Base-by-base conservation (phyloP, 441 rosid genomes). In the Eutrema salsugineum region DNA sequence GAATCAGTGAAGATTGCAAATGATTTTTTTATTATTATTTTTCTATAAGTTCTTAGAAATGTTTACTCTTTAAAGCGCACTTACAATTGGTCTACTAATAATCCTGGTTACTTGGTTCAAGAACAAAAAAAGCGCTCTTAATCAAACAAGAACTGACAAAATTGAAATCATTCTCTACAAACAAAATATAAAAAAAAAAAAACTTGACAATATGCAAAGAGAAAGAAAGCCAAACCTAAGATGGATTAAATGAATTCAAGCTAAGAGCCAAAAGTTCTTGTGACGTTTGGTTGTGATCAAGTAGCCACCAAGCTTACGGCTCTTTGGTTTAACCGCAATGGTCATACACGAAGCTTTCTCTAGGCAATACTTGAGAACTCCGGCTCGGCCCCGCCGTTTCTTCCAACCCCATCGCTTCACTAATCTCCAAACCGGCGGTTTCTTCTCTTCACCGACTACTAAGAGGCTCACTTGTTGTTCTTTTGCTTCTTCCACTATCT, bases 221-320 rank as follows among this genome's bases (percentile, higher is more conserved):
- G 38, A 16, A 27, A 51, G 12, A 16, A 17, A 36, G 30, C 3
- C 24, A n/a, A n/a, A n/a, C 24, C 24, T 58, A n/a, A 14, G 42
- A 8, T 62, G 27, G 62, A 28, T 36, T 8, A 3, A 28, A 15
- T 6, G 7, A 3, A 19, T 20, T 78, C 66, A 88, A 69, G 97
- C 97, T 71, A 94, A 83, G 69, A 91, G 95, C 99, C 97, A 91
- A 83, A 94, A 94, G 75, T 94, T 97, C 70, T 83, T 94, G 78
- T 91, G 99, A 49, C 97, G 91, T 66, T 90, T 94, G 10, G 99
- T 94, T 75, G 97, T 91, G 83, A 94, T 91, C 84, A 94, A 72
- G 63, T 90, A 94, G 24, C 99, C 97, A 40, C 97, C 97, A 59
- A 82, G 88, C 78, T 84, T 91, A 72, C 87, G 87, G 85, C 83